Evolutionary conservation across 345 rosid genomes (phyloP), one percentile per base, ranked within the genome.

Genomic region (Hypericum androsaemum): DNA sequence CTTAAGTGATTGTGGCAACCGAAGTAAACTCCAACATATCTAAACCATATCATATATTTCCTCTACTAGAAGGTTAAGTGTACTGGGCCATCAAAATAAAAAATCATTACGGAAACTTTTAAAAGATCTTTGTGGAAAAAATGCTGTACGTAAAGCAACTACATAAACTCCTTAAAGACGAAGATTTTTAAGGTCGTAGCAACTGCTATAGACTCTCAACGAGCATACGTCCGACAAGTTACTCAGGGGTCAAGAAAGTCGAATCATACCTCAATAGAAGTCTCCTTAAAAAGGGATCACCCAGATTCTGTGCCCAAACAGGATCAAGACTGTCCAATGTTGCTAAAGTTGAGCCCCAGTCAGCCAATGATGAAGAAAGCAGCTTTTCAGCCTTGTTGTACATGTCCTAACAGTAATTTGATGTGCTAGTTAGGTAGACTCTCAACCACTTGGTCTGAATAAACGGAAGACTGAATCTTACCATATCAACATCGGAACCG

Each of bases 201-300:
- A n/a, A n/a, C n/a, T n/a, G n/a, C 32, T 22, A 22, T 22, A 1
- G 12, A 4, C 7, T 12, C 35, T 41, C 35, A 53, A 43, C 17
- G 11, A 6, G 41, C 36, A 43, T 53, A 48, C 57, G 11, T n/a
- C 28, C 48, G 12, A 43, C 15, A 3, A 8, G 7, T 12, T 37
- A 42, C 7, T 37, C 9, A 22, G 53, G 8, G 58, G 28, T 8
- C 37, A 35, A 0, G 50, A 46, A 47, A 9, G 41, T 55, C 47
- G 12, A 45, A 55, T 8, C 36, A 13, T 84, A 90, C 98, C 98
- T 84, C 57, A 90, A 62, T 66, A 90, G 76, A 67, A 90, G 83
- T 56, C 98, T 71, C 64, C 89, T 70, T 39, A 90, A 73, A 68
- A 90, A 90, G 50, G 89, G 98, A 74, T 90, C 98, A 61, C 75